phyloP scores from a whole-genome alignment of 768 basidiomycete species.

The Boletellus emodensis region DNA sequence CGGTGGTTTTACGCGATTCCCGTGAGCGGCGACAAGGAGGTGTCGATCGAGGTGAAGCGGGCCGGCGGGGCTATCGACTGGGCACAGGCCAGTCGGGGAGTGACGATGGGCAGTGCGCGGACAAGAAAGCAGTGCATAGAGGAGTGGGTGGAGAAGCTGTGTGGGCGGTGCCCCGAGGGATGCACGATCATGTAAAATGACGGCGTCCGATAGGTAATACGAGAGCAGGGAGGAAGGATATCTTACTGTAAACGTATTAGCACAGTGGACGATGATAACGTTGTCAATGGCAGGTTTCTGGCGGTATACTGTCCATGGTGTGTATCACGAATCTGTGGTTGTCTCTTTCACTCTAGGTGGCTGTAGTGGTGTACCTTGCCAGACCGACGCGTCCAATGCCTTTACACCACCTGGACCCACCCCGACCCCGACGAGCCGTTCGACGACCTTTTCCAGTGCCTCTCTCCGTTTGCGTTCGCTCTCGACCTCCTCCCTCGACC shows the following conservation, averaged over 20 bases:
- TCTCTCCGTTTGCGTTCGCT: constrained; percentile 43
- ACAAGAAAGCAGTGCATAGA: neutral
- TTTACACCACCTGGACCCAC: constrained; percentile 50
- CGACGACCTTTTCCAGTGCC: constrained; percentile 61
- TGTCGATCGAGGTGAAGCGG: constrained; percentile 41
- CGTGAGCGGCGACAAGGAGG: constrained; percentile 21
- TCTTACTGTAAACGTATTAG: constrained; percentile 10
- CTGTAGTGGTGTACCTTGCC: constrained; percentile 55
- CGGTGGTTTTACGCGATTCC: constrained; percentile 47
- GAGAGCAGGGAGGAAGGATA: neutral
- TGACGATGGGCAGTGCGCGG: neutral
- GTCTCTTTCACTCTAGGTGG: constrained; percentile 16
- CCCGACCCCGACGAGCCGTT: constrained; percentile 67
- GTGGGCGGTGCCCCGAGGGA: constrained; percentile 10
- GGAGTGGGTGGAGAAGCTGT: constrained; percentile 12
- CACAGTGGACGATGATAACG: neutral
- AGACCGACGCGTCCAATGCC: constrained; percentile 28
- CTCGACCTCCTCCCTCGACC: constrained; percentile 42
- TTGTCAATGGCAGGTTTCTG: too few relatives aligned
- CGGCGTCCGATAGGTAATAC: neutral
- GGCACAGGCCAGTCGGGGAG: neutral
- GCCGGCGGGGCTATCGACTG: constrained; percentile 39
- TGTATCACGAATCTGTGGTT: too few relatives aligned
- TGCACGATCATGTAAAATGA: constrained; percentile 24
- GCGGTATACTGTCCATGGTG: too few relatives aligned